Conservation (phyloP, 2,329 filamentous ascomycete genomes). For the Pleoardoris graminearum region DNA sequence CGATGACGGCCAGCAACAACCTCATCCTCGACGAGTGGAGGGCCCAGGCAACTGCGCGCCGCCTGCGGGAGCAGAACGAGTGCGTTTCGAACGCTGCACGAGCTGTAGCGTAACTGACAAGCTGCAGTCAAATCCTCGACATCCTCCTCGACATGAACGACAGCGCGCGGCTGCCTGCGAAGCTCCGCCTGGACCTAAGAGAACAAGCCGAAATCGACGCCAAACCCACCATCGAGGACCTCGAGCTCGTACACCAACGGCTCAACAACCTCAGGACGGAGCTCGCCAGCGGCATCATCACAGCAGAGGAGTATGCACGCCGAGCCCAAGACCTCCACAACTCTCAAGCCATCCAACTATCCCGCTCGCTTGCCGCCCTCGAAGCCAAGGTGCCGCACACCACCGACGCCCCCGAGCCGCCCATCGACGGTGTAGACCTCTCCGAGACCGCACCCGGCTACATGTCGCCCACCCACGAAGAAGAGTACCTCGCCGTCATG, state of each 20-base stretch:
- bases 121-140: slow-evolving; percentile 77
- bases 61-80: slow-evolving; percentile 91
- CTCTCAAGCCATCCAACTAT: slow-evolving; percentile 28
- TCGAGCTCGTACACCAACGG: slow-evolving; percentile 28
- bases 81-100: slow-evolving; percentile 51
- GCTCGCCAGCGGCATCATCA: slow-evolving; percentile 34
- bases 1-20: slow-evolving; percentile 78
- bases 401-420: slow-evolving; percentile 36
- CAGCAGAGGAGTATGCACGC: slow-evolving; percentile 34
- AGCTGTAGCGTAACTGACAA: slow-evolving; percentile 12
- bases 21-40: slow-evolving; percentile 81
- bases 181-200: slow-evolving; percentile 73
- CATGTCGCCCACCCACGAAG: slow-evolving; percentile 70
- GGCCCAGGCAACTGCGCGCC: slow-evolving; percentile 77
- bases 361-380: slow-evolving; percentile 43
- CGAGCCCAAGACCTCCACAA: slow-evolving; percentile 34
- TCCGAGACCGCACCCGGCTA: slow-evolving; percentile 65
- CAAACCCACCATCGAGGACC: slow-evolving; percentile 31
- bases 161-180: slow-evolving; percentile 73
- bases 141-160: slow-evolving; percentile 89
- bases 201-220: slow-evolving; percentile 43
- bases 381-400: slow-evolving; percentile 49
- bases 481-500: slow-evolving; percentile 71
- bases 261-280: slow-evolving; percentile 42
- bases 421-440: slow-evolving; percentile 50